A percentile compares a stretch with the other conserved stretches of the same genome.
Evolutionary conservation across 345 rosid genomes (phyloP).

Genomic region (Mercurialis annua): DNA sequence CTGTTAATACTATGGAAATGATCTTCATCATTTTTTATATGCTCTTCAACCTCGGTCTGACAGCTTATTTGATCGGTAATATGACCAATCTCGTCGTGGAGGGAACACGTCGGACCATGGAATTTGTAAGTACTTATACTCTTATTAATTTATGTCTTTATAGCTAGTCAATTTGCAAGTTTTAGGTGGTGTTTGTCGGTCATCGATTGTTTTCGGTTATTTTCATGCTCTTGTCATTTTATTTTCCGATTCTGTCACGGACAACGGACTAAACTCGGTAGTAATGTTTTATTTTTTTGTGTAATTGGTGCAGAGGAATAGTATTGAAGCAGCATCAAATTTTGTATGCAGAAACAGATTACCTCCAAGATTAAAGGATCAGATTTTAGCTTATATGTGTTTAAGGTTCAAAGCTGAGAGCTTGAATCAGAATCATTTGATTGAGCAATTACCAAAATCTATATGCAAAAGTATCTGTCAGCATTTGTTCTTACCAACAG

Average conservation of each 20-base stretch:
- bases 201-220: too few relatives aligned
- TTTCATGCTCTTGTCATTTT: too few relatives aligned
- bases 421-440: constrained; percentile 73
- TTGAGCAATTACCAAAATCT: constrained; percentile 89
- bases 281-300: too few relatives aligned
- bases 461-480: constrained; percentile 83
- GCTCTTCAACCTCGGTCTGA: constrained; percentile 92
- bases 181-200: too few relatives aligned
- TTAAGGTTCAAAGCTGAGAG: constrained; percentile 87
- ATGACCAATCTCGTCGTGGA: constrained; percentile 95
- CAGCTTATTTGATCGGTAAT: constrained; percentile 87
- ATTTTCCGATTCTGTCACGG: too few relatives aligned
- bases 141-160: background rate
- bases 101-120: constrained; percentile 97
- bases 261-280: too few relatives aligned
- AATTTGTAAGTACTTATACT: constrained; percentile 55
- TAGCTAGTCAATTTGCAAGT: too few relatives aligned
- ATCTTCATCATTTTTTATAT: constrained; percentile 69
- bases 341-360: constrained; percentile 70
- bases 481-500: constrained; percentile 74
- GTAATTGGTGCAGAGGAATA: constrained; percentile 67
- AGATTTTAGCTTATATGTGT: constrained; percentile 91
- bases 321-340: constrained; percentile 75
- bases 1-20: constrained; percentile 80
- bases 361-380: constrained; percentile 71